Evolutionary conservation across 176 grass and related monocot genomes (phyloP), one percentile per base, ranked within the genome.

Genomic region (Canna indica): DNA sequence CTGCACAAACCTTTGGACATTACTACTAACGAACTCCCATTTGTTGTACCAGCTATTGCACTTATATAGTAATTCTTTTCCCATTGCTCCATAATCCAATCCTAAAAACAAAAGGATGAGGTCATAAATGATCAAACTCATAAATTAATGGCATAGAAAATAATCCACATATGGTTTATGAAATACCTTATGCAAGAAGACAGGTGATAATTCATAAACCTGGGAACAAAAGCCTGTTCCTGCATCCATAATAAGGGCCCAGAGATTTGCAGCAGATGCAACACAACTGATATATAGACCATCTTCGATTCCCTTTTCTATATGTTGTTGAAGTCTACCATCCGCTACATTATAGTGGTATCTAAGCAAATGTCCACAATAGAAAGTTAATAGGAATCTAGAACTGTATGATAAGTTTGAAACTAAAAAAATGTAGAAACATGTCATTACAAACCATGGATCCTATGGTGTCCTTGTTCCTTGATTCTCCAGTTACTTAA

Each of bases 41-140:
- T 95, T n/a, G 20, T 83, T 79, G 85, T 80, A 78, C 91, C 87
- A 74, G 91, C 82, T 79, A 95, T 85, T 31, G 91, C 85, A 81
- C 82, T 95, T 70, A 95, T 95, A 56, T 88, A 95, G 63, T 83
- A 95, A 79, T 82, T 88, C 75, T 95, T 86, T 69, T 88, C 91
- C 91, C 91, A 95, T 65, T 91, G 91, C 60, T 95, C 91, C 75
- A 80, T 91, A 81, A 95, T 95, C 87, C 91, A 95, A 73, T 95
- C 87, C 91, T 95, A 59, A 9, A 78, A 56, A 76, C 39, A 72
- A 35, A 29, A 58, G 13, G 30, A 36, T 6, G 53, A 36, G 52
- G 24, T 5, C 18, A 52, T 67, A 15, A 54, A 16, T 26, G 24
- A 1, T 27, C 20, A 36, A 18, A 67, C 26, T 20, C 22, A 45